Evolutionary conservation across 306 rosid genomes (phyloP).

Genomic region (Lablab purpureus): DNA sequence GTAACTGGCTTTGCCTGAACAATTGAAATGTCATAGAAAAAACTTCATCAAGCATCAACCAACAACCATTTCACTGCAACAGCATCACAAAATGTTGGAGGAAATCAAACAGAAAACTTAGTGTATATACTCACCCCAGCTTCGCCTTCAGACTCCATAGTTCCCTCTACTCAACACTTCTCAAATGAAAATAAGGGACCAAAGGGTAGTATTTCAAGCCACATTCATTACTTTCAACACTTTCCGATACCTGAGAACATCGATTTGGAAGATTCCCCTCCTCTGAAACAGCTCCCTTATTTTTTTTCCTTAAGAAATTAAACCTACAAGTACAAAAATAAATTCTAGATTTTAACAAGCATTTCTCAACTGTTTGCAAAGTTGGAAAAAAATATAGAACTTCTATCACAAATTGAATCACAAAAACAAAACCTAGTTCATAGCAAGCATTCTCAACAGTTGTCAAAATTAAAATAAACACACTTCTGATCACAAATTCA

Average conservation of each 20-base stretch:
- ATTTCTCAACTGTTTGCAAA: slow-evolving; percentile 28
- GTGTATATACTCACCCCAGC: slow-evolving; percentile 68
- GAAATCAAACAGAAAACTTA: slow-evolving; percentile 29
- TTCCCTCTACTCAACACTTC: slow-evolving; percentile 41
- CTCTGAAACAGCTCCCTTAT: slow-evolving; percentile 31
- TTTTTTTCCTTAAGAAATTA: slow-evolving; percentile 14
- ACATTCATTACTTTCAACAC: slow-evolving; percentile 46
- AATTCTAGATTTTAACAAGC: slow-evolving; percentile 8
- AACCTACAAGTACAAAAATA: slow-evolving; percentile 34
- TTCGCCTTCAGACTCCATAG: slow-evolving; percentile 83
- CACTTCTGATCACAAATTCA: not conserved
- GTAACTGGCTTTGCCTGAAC: slow-evolving; percentile 68
- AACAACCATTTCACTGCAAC: slow-evolving; percentile 25
- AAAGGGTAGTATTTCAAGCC: slow-evolving; percentile 41
- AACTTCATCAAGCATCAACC: slow-evolving; percentile 19
- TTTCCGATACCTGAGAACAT: slow-evolving; percentile 25
- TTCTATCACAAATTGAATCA: not conserved
- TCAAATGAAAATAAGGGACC: slow-evolving; percentile 49
- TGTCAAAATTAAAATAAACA: not conserved
- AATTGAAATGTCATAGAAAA: not conserved
- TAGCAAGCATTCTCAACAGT: not conserved
- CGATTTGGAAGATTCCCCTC: slow-evolving; percentile 28
- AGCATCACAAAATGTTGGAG: slow-evolving; percentile 24
- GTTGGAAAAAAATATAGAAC: not conserved
- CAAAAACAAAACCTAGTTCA: not conserved